Base-by-base conservation (phyloP, 2,329 filamentous ascomycete genomes). In the Cladosporium velox region DNA sequence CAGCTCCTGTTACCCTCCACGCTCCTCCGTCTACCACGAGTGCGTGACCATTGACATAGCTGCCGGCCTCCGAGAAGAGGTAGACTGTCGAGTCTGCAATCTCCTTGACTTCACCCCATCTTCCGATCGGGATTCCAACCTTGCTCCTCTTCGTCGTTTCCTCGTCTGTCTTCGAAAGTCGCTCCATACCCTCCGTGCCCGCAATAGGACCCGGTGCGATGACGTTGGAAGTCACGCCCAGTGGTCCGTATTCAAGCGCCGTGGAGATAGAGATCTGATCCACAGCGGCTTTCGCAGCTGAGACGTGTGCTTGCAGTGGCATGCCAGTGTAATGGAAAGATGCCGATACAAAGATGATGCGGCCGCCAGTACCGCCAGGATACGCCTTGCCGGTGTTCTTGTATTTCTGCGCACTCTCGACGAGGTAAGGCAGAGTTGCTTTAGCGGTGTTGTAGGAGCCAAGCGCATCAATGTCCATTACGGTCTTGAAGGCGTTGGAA, bases 391-490 rank as follows among this genome's bases (percentile, higher is more conserved):
- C 84, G 70, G 90, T 87, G 21, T 85, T 84, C 68, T 80, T 85
- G 72, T 89, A 82, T 72, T 86, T 86, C 38, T 81, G 79, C 1
- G 91, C 89, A n/a, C 92, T 96, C 72, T 87, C 84, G 14, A 92
- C 79, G 3, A 99, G 86, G 73, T 96, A 86, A 0, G 92, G 92
- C 38, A 97, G 82, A 0, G 92, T 95, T 3, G 94, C 93, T 81
- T 98, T 98, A 75, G 97, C 85, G 2, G 93, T 97, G 82, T 98
- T 96, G 81, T 91, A 99, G 18, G 91, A 96, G 35, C 95, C 95
- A 41, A 98, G 79, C 2, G 97, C 90, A 77, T 98, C 95, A 74
- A 99, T 99, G 68, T 98, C 95, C 73, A 98, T 94, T 70, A 99
- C 95, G 0, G 91, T 85, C 79, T 93, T 96, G 87, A 99, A 96